phyloP scores from a whole-genome alignment of 495 filamentous ascomycete species.

The Aspergillus sclerotiicarbonarius region DNA sequence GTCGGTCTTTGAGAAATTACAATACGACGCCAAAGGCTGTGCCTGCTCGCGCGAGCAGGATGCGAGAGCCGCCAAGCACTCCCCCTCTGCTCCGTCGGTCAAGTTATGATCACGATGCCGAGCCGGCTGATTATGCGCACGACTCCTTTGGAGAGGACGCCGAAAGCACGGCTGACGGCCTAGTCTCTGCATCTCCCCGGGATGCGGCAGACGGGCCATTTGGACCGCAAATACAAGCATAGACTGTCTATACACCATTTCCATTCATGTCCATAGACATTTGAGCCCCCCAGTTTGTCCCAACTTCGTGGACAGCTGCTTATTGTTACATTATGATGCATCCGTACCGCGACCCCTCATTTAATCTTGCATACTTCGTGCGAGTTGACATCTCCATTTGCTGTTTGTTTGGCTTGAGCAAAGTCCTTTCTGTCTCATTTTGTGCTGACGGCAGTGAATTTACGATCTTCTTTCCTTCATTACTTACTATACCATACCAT shows the following conservation, averaged over 20 bases:
- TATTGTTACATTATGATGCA: constrained; percentile 21
- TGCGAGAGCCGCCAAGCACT: constrained; percentile 53
- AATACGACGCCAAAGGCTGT: constrained; percentile 31
- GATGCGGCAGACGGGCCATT: constrained; percentile 34
- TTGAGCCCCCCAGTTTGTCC: constrained; percentile 14
- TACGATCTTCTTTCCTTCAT: constrained; percentile 15
- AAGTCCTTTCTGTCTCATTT: not conserved
- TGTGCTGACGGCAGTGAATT: constrained; percentile 6
- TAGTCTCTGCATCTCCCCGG: constrained; percentile 40
- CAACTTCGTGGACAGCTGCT: not conserved
- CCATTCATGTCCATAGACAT: constrained; percentile 10
- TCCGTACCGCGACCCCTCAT: constrained; percentile 1
- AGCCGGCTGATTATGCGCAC: constrained; percentile 40
- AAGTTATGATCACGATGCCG: constrained; percentile 73
- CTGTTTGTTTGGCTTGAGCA: constrained; percentile 1
- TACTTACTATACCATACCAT: constrained; percentile 6
- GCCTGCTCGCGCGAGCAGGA: constrained; percentile 34
- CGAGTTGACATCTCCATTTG: constrained; percentile 1
- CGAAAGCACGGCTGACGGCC: constrained; percentile 41
- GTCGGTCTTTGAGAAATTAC: constrained; percentile 35
- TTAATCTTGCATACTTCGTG: constrained; percentile 15
- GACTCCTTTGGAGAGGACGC: constrained; percentile 37
- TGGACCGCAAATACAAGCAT: constrained; percentile 33
- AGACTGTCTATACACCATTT: constrained; percentile 16
- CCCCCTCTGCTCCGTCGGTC: constrained; percentile 67